These are phyloP conservation scores for Cenchrus fungigraminus DNA, from an alignment of 176 grass and related monocot species.

Conservation along the genomic window DNA sequence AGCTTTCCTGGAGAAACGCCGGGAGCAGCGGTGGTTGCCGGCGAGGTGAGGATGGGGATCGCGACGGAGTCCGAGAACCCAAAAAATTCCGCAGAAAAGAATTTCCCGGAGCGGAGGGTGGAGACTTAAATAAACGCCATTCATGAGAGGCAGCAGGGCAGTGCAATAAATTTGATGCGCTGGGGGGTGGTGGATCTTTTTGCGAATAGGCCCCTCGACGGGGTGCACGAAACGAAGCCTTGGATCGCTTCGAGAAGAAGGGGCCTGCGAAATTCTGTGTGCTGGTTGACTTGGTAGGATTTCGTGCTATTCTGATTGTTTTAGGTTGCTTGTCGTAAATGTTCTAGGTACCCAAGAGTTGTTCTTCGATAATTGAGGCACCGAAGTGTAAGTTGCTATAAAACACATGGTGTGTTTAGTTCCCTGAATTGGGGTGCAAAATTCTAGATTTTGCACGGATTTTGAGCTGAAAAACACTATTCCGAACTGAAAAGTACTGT, in stretches of 20 bases:
- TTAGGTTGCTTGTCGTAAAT: not conserved
- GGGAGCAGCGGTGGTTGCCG: not conserved
- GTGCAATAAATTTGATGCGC: conserved; percentile 55
- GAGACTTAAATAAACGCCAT: conserved; percentile 53
- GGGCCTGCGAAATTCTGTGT: not conserved
- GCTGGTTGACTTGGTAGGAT: not conserved
- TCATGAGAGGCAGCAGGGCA: conserved; percentile 38
- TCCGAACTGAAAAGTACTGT: too few relatives aligned
- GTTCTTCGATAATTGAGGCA: not conserved
- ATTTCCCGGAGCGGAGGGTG: conserved; percentile 20
- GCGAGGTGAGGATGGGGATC: conserved; percentile 45
- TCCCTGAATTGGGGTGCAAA: too few relatives aligned
- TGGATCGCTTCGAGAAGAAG: conserved; percentile 47
- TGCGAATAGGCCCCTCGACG: conserved; percentile 15
- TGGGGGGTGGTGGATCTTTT: conserved; percentile 15
- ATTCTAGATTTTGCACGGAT: too few relatives aligned
- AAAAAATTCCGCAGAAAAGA: conserved; percentile 52
- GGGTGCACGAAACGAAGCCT: conserved; percentile 37
- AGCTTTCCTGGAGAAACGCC: conserved; percentile 44
- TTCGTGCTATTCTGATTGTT: not conserved
- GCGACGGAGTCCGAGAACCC: conserved; percentile 52
- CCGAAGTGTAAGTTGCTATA: not conserved
- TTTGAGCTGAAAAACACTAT: too few relatives aligned
- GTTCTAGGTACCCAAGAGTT: not conserved
- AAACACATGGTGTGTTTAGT: too few relatives aligned